Conservation (phyloP, 2,329 filamentous ascomycete species). For the Ceratocystis lukuohia region DNA sequence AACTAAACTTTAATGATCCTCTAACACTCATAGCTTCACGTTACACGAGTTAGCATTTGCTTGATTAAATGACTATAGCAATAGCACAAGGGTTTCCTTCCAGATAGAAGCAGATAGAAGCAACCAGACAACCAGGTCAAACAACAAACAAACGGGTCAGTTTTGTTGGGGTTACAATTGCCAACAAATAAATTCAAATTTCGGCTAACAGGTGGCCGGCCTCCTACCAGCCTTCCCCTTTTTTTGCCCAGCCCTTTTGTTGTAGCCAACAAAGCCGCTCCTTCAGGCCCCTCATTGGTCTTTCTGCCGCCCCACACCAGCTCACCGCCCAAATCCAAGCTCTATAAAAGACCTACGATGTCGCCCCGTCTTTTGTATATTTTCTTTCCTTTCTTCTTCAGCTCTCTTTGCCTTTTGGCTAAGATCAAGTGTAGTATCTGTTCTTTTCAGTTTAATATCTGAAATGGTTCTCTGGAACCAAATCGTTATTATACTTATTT, state of each 20-base stretch:
- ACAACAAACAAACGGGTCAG: neutral
- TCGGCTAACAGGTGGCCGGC: neutral
- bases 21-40: neutral
- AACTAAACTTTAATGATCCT: neutral
- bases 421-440: conserved; percentile 95
- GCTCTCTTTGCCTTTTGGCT: conserved; percentile 40
- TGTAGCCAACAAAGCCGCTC: neutral
- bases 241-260: neutral
- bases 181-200: neutral
- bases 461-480: conserved; percentile 62
- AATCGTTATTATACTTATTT: conserved; percentile 77
- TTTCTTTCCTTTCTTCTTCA: conserved; percentile 20
- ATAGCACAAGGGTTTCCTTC: neutral
- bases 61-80: neutral
- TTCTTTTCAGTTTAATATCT: conserved; percentile 98
- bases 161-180: neutral
- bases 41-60: neutral
- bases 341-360: conserved; percentile 12
- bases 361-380: conserved; percentile 6
- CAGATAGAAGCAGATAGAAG: neutral
- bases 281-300: neutral
- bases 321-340: neutral
- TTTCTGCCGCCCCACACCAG: neutral
- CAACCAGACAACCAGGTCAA: neutral
- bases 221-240: neutral